These are phyloP conservation scores for Aspergillus sp. DNA, from an alignment of 2,329 filamentous ascomycete species.

Conservation along the genomic window DNA sequence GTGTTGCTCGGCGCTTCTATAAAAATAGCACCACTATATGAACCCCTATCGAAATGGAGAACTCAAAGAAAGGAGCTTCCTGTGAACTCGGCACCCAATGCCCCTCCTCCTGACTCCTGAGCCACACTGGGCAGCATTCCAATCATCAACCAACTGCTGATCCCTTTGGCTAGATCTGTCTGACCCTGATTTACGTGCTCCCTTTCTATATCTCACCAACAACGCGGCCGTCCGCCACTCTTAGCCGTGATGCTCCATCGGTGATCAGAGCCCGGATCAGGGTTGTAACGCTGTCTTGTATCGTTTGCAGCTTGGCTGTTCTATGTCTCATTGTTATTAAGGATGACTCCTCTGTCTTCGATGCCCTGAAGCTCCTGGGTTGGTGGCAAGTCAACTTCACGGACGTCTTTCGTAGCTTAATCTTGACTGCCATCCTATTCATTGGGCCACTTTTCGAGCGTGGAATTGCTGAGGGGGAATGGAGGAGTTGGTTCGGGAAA, in stretches of 20 bases:
- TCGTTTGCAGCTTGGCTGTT: conserved; percentile 66
- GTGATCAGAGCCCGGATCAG: conserved; percentile 85
- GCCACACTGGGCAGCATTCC: background rate
- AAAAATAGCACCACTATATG: conserved; percentile 13
- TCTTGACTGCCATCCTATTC: conserved; percentile 77
- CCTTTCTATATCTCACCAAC: conserved; percentile 82
- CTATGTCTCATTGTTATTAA: conserved; percentile 62
- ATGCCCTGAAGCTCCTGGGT: conserved; percentile 70
- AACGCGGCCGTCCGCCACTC: conserved; percentile 74
- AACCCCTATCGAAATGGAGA: background rate
- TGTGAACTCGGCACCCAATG: background rate
- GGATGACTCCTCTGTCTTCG: conserved; percentile 50
- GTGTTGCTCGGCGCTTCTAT: conserved; percentile 12
- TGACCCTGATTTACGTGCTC: conserved; percentile 85
- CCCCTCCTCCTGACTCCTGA: background rate
- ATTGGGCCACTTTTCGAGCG: conserved; percentile 79
- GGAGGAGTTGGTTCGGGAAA: conserved; percentile 63
- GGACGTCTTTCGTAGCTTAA: conserved; percentile 64
- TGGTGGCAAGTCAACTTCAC: conserved; percentile 72
- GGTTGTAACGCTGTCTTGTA: conserved; percentile 74
- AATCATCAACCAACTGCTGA: conserved; percentile 3
- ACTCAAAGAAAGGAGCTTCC: background rate
- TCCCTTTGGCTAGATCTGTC: conserved; percentile 58
- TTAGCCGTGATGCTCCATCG: conserved; percentile 82
- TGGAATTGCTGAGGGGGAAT: conserved; percentile 69